A percentile compares a stretch with the other conserved stretches of the same genome.
Evolutionary conservation across 345 rosid genomes (phyloP).

Genomic region (Pugionium cornutum): DNA sequence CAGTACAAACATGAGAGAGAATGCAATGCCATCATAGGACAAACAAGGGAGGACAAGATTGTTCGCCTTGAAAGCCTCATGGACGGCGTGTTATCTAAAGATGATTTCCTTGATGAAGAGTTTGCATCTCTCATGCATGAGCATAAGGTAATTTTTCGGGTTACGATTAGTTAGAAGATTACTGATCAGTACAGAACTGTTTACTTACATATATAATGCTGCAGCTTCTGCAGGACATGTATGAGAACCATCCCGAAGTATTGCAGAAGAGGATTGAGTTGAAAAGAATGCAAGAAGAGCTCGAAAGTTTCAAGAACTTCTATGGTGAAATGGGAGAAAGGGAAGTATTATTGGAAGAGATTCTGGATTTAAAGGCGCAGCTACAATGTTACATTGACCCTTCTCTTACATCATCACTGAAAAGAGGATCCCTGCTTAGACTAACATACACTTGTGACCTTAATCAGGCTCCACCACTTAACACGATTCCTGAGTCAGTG

Average conservation of each 20-base stretch:
- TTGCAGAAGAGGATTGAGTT: constrained; percentile 69
- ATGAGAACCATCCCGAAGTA: constrained; percentile 90
- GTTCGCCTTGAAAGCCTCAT: constrained; percentile 89
- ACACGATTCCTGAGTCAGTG: constrained; percentile 57
- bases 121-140: constrained; percentile 74
- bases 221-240: constrained; percentile 91
- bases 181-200: constrained; percentile 23
- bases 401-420: constrained; percentile 28
- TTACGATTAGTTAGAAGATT: constrained; percentile 1
- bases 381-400: constrained; percentile 75
- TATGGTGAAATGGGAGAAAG: constrained; percentile 78
- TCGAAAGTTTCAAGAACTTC: constrained; percentile 75
- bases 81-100: constrained; percentile 90
- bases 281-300: constrained; percentile 77
- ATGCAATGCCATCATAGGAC: constrained; percentile 86
- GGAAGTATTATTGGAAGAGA: constrained; percentile 88
- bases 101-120: constrained; percentile 89
- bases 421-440: constrained; percentile 51
- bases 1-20: constrained; percentile 99
- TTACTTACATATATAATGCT: constrained; percentile 32
- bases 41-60: constrained; percentile 93
- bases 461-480: constrained; percentile 46
- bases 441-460: constrained; percentile 65
- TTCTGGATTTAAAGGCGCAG: constrained; percentile 84
- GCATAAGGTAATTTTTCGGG: constrained; percentile 53